phyloP scores from a whole-genome alignment of 2,329 filamentous ascomycete species.

The Microdochium trichocladiopsis region DNA sequence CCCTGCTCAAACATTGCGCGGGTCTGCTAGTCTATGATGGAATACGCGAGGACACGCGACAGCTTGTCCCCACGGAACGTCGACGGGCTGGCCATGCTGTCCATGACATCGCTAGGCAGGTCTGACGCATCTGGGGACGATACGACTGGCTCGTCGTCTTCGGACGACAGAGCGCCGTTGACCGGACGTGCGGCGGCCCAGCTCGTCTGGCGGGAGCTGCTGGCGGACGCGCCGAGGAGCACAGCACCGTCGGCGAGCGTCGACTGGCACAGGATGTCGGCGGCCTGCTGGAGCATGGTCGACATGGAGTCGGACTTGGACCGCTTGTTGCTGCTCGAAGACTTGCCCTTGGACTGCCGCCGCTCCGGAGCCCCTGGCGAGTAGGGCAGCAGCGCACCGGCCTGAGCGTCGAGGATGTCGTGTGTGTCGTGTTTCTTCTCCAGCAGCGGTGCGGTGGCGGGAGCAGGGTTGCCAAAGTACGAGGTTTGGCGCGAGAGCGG shows the following conservation, averaged over 20 bases:
- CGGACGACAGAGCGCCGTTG: too few species aligned
- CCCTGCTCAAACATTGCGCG: constrained; percentile 17
- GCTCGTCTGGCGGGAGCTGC: constrained; percentile 3
- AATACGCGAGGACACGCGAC: constrained; percentile 19
- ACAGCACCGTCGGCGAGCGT: constrained; percentile 23
- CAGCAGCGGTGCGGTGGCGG: too few species aligned
- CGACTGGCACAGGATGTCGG: constrained; percentile 18
- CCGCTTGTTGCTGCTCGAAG: too few species aligned
- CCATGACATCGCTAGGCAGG: constrained; percentile 3
- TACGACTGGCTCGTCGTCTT: constrained; percentile 1
- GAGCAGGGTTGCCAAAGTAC: not conserved
- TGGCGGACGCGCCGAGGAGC: constrained; percentile 19
- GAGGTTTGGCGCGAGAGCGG: not conserved
- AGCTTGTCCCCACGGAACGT: constrained; percentile 15
- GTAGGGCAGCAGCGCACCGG: not conserved
- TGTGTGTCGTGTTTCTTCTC: not conserved
- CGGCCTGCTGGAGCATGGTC: constrained; percentile 17
- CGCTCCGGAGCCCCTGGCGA: too few species aligned
- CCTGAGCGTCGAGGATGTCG: not conserved
- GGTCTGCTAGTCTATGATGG: constrained; percentile 14
- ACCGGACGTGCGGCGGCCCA: too few species aligned
- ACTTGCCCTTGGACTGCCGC: too few species aligned
- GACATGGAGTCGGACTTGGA: constrained; percentile 12
- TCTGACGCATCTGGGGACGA: constrained; percentile 1
- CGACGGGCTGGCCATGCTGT: constrained; percentile 21